Evolutionary conservation across 2,329 filamentous ascomycete genomes (phyloP), one percentile per base, ranked within the genome.

Genomic region (Myriangium duriaei): DNA sequence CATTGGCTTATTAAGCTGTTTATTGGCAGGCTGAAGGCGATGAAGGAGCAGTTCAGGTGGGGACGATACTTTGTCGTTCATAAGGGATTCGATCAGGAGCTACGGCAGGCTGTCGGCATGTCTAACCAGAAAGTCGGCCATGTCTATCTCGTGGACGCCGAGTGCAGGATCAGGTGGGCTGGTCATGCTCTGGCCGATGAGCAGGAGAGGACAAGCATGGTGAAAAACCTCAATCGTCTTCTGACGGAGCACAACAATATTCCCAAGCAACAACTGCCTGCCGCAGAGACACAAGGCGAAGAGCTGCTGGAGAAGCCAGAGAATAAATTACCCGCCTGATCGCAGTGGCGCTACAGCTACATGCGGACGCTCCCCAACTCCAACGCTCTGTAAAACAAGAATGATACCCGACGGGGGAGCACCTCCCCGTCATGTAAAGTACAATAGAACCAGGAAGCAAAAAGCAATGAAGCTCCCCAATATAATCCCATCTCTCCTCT

Each of bases 41-140:
- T 61, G 44, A 57, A 66, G 43, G 58, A 62, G 5, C 49, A 60
- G 45, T 61, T 69, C 43, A 66, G 74, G 39, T 72, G 74, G 58
- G 60, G 57, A 14, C 62, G 63, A 41, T 78, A 76, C 49, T 79
- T 79, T 50, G 57, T 78, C 39, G 65, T 79, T 12, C 61, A 67
- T 42, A 70, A 64, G 43, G 73, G 73, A 2, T 60, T 79, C 14
- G 65, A 60, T 11, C 69, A 74, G 34, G 56, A 63, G 12, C 62
- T 77, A 29, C 66, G 70, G 46, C 71, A 76, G 51, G 65, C 69
- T 4, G 69, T 79, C 50, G 74, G 74, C 4, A 58, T 93, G 55
- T 64, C 93, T 54, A 98, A 98, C 61, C 77, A 76, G 48, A 92
- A 87, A 60, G 88, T 95, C 21, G 88, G 87, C 26, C 96, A 95